Percentiles rank a stretch among this genome's conserved stretches.
These are phyloP conservation scores for Geotrichum carabidarum DNA, from an alignment of 1,139 yeast genomes.

Conservation along the genomic window DNA sequence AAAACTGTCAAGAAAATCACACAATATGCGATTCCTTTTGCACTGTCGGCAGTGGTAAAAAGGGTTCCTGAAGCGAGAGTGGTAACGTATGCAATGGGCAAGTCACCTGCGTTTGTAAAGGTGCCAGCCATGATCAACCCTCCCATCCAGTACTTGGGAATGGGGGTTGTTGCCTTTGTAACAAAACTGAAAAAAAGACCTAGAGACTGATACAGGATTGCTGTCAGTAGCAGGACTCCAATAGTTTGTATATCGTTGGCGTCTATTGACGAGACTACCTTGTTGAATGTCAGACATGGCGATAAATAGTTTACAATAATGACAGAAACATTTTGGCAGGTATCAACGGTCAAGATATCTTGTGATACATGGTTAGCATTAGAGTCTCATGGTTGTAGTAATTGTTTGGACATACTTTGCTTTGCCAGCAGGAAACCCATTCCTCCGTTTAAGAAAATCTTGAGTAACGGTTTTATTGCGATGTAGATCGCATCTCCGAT, in stretches of 20 bases:
- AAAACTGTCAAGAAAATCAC: constrained; percentile 74
- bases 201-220: constrained; percentile 44
- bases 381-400: constrained; percentile 32
- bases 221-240: constrained; percentile 65
- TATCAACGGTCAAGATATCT: constrained; percentile 60
- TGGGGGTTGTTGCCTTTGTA: constrained; percentile 41
- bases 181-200: constrained; percentile 35
- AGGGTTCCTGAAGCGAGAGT: constrained; percentile 65
- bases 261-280: constrained; percentile 64
- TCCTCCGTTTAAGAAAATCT: constrained; percentile 70
- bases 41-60: constrained; percentile 56
- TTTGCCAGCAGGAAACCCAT: constrained; percentile 66
- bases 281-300: constrained; percentile 76
- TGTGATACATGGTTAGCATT: not conserved
- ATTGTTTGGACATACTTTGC: constrained; percentile 38
- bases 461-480: constrained; percentile 80
- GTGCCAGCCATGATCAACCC: constrained; percentile 73
- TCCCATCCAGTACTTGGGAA: constrained; percentile 74
- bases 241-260: constrained; percentile 68
- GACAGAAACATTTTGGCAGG: constrained; percentile 62
- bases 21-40: constrained; percentile 79
- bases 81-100: constrained; percentile 85
- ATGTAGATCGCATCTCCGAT: constrained; percentile 72
- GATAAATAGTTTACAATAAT: constrained; percentile 64
- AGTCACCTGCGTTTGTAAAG: constrained; percentile 58